A percentile compares a stretch with the other conserved stretches of the same genome.
phyloP scores from a whole-genome alignment of 2,329 filamentous ascomycete species.

The Pseudocercospora fijiensis region DNA sequence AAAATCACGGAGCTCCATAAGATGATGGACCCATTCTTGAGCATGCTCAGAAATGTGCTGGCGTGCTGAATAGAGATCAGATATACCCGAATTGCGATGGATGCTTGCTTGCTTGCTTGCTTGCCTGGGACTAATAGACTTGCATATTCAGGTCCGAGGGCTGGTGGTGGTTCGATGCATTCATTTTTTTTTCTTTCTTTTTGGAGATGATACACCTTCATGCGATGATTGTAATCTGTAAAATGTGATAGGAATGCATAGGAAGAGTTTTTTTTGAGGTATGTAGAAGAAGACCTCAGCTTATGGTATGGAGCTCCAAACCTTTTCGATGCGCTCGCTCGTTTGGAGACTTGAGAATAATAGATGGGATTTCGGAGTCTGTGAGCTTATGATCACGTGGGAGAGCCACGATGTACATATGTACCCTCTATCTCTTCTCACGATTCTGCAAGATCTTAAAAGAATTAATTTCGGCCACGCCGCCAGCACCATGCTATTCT shows the following conservation, averaged over 20 bases:
- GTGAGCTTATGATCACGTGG: not conserved
- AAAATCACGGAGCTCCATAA: conserved; percentile 36
- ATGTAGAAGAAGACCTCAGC: not conserved
- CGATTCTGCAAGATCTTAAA: too few species aligned
- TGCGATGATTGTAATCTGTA: not conserved
- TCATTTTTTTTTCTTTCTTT: too few species aligned
- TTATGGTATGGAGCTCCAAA: not conserved
- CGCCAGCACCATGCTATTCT: too few species aligned
- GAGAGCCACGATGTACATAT: too few species aligned
- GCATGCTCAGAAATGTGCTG: conserved; percentile 40
- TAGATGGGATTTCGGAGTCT: too few species aligned
- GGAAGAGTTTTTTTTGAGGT: not conserved
- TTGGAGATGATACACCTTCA: not conserved
- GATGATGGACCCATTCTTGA: conserved; percentile 39
- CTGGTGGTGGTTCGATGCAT: not conserved
- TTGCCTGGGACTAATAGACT: not conserved
- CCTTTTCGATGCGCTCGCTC: not conserved
- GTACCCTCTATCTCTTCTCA: too few species aligned
- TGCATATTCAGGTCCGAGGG: not conserved
- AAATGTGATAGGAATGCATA: not conserved
- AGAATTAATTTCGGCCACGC: too few species aligned
- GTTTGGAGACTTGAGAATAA: too few species aligned
- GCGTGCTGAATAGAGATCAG: conserved; percentile 26
- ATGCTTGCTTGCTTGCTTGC: not conserved
- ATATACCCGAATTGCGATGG: not conserved